Evolutionary conservation across 768 basidiomycete genomes (phyloP), one percentile per base, ranked within the genome.

Genomic region (Suillus fuscotomentosus): DNA sequence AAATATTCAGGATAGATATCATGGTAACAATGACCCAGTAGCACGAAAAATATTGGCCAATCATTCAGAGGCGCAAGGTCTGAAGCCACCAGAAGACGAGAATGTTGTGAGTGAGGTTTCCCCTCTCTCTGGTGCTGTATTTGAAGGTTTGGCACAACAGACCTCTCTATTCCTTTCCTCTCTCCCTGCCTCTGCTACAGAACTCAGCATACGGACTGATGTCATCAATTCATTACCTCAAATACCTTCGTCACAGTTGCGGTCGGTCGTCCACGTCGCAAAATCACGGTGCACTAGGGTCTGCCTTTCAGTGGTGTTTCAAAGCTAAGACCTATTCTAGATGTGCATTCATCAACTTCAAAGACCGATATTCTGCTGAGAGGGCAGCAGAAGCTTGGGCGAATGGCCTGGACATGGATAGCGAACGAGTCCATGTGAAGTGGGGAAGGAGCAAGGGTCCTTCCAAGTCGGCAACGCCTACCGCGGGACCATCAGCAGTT

Each of bases 261-360:
- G 88, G 75, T 95, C 93, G 31, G 79, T 97, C 39, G 94, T 97
- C 3, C 88, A 95, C 70, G 91, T 97, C 6, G 84, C 87, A 43
- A 92, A 94, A 76, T 88, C 91, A 66, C 85, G 86, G 87, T 90
- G 66, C 11, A 79, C 72, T n/a, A 47, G 42, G 15, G 0, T 43
- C 60, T 27, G n/a, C 4, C 38, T 11, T 1, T 2, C 13, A 38
- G 34, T 48, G 20, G 7, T 20, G 51, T 54, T 31, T 20, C 15
- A 42, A 42, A 27, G 39, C 57, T 42, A 59, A 57, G 56, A 68
- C n/a, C 22, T 22, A 60, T 22, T 47, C 17, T 64, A 92, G 92
- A 76, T 97, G 95, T 77, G 97, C 97, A 1, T 99, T 99, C 76
- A 84, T 97, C 61, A 98, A 98, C 76, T 99, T 99, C 80, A 88